A percentile compares a stretch with the other conserved stretches of the same genome.
Evolutionary conservation across 495 filamentous ascomycete species (phyloP).

Genomic region (Podospora conica): DNA sequence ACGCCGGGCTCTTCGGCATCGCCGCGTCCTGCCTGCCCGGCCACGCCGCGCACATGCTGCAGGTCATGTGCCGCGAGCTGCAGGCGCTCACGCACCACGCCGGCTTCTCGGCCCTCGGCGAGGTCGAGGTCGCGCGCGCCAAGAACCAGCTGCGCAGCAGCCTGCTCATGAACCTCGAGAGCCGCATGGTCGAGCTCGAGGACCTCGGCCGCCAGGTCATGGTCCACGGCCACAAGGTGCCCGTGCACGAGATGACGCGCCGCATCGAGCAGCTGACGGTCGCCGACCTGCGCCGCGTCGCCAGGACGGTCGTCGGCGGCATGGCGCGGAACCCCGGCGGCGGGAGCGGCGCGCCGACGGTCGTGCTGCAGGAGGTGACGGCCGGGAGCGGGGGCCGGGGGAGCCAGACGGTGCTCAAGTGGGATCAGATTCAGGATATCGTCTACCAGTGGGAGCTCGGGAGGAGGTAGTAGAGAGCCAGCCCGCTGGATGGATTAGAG

Average conservation of each 20-base stretch:
- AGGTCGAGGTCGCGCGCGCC: constrained; percentile 81
- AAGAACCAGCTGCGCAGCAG: constrained; percentile 94
- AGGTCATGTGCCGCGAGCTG: constrained; percentile 90
- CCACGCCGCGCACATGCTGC: constrained; percentile 71
- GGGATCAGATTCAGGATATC: constrained; percentile 82
- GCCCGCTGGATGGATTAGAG: too few species aligned
- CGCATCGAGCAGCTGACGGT: constrained; percentile 79
- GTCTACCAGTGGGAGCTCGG: constrained; percentile 82
- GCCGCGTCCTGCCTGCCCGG: constrained; percentile 74
- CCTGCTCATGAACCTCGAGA: constrained; percentile 96
- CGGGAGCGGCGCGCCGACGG: constrained; percentile 87
- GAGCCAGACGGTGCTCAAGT: constrained; percentile 53
- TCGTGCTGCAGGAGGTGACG: constrained; percentile 83
- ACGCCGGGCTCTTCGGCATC: constrained; percentile 92
- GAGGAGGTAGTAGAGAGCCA: constrained; percentile 17
- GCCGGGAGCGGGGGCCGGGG: constrained; percentile 35
- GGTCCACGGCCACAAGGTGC: constrained; percentile 85
- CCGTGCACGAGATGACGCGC: constrained; percentile 86
- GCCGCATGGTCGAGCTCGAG: constrained; percentile 96
- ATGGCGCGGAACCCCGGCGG: constrained; percentile 65
- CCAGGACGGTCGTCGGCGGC: constrained; percentile 70
- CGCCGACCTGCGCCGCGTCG: constrained; percentile 79
- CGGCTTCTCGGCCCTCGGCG: constrained; percentile 61
- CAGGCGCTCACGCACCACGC: constrained; percentile 66
- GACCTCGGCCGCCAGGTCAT: constrained; percentile 95